These are phyloP conservation scores for Alternaria tenuissima DNA, from an alignment of 2,329 filamentous ascomycete genomes.

Conservation along the genomic window DNA sequence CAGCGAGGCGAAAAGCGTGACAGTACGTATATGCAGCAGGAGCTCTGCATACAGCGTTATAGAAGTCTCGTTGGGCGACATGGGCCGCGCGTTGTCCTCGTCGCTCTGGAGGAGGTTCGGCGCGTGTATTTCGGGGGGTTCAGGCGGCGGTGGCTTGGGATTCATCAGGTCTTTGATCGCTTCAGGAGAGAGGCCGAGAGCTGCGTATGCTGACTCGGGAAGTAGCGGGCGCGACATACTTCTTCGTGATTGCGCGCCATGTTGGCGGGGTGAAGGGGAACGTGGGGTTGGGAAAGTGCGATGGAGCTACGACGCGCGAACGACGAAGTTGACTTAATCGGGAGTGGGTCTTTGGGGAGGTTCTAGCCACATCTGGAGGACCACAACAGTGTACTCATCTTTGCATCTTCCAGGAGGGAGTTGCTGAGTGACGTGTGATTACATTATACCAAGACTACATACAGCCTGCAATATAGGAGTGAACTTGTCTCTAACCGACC, in stretches of 20 bases:
- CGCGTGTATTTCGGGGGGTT: conserved; percentile 33
- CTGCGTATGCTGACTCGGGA: conserved; percentile 48
- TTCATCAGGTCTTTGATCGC: conserved; percentile 45
- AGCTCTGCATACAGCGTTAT: conserved; percentile 66
- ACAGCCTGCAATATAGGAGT: not conserved
- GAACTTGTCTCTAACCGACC: not conserved
- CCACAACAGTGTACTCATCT: not conserved
- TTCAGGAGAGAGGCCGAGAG: conserved; percentile 42
- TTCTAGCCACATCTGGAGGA: conserved; percentile 14
- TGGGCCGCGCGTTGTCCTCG: conserved; percentile 30
- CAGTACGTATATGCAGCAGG: conserved; percentile 66
- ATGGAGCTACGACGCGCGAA: conserved; percentile 7
- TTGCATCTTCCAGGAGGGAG: not conserved
- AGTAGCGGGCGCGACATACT: conserved; percentile 46
- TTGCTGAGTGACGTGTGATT: not conserved
- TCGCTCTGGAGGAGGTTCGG: conserved; percentile 44
- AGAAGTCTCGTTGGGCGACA: conserved; percentile 40
- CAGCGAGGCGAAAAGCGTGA: conserved; percentile 65
- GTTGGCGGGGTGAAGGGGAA: conserved; percentile 25
- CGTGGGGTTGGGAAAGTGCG: conserved; percentile 10
- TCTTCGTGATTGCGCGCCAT: conserved; percentile 38
- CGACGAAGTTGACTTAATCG: conserved; percentile 17
- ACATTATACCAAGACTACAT: not conserved
- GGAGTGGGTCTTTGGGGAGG: conserved; percentile 17
- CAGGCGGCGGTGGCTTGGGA: conserved; percentile 32